Evolutionary conservation across 495 filamentous ascomycete species (phyloP).

Genomic region (Tuber indicum): DNA sequence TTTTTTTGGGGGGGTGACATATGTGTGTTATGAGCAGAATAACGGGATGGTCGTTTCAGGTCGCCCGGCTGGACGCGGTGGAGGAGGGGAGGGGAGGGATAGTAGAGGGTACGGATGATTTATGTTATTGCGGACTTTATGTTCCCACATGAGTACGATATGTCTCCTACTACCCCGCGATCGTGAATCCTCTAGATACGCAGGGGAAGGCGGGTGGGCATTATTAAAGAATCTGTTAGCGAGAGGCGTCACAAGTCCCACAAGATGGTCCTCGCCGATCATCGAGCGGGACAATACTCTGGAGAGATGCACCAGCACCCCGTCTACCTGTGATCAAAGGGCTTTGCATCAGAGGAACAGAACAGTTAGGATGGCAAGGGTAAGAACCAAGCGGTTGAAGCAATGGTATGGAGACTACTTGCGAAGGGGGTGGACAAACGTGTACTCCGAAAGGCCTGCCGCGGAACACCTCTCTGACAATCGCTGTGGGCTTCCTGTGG

Average conservation of each 20-base stretch:
- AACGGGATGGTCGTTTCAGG: not conserved
- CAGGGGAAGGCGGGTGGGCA: not conserved
- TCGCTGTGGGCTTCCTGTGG: too few species aligned
- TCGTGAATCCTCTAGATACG: not conserved
- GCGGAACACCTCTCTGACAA: too few species aligned
- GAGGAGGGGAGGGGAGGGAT: not conserved
- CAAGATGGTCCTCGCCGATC: not conserved
- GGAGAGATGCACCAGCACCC: not conserved
- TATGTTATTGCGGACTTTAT: not conserved
- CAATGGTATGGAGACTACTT: too few species aligned
- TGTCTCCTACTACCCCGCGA: not conserved
- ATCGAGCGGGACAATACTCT: not conserved
- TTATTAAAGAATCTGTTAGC: not conserved
- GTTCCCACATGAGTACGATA: not conserved
- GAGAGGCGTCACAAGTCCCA: not conserved
- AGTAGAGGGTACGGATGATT: not conserved
- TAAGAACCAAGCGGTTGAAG: too few species aligned
- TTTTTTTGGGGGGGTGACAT: not conserved
- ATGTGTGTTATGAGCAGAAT: not conserved
- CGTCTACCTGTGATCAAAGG: too few species aligned
- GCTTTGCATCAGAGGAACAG: not conserved
- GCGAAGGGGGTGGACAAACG: too few species aligned
- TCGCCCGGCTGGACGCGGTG: not conserved
- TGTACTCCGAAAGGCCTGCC: too few species aligned
- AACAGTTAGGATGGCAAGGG: too few species aligned